Percentiles rank a stretch among this genome's conserved stretches.
Evolutionary conservation across 2,329 filamentous ascomycete genomes (phyloP).

Genomic region (Aspergillus sp.): DNA sequence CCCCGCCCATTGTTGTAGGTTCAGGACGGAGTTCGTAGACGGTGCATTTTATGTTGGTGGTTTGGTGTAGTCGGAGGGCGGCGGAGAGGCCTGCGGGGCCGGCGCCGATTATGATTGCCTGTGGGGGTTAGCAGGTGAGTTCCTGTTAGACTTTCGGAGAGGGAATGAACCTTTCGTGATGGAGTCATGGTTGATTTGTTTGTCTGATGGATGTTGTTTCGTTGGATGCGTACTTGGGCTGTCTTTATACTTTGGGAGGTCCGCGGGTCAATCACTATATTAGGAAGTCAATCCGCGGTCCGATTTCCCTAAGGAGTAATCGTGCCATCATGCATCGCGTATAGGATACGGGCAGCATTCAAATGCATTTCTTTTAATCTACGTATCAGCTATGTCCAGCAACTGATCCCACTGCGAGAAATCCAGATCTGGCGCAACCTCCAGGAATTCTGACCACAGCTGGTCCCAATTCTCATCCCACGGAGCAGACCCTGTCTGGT

Average conservation of each 20-base stretch:
- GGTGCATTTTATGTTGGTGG: constrained; percentile 15
- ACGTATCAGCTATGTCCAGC: background rate
- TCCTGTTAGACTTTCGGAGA: background rate
- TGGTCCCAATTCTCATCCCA: background rate
- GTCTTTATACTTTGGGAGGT: background rate
- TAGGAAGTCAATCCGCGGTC: fast-evolving
- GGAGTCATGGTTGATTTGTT: background rate
- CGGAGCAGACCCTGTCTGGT: background rate
- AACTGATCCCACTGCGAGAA: background rate
- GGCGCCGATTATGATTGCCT: constrained; percentile 24
- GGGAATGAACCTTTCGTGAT: background rate
- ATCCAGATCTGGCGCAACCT: background rate
- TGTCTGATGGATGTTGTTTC: background rate
- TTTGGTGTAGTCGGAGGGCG: constrained; percentile 19
- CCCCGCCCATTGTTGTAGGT: constrained; percentile 33
- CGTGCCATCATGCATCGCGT: too few species aligned
- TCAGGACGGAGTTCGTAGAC: constrained; percentile 32
- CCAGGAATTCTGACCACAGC: background rate
- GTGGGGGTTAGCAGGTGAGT: background rate
- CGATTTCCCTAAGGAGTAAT: fast-evolving
- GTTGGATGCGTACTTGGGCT: background rate
- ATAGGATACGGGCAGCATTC: too few species aligned
- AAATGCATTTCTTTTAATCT: background rate
- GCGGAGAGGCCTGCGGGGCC: constrained; percentile 22
- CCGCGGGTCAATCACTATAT: background rate